Evolutionary conservation across 1,139 yeast species (phyloP).

Genomic region (Martiniozyma asiatica): DNA sequence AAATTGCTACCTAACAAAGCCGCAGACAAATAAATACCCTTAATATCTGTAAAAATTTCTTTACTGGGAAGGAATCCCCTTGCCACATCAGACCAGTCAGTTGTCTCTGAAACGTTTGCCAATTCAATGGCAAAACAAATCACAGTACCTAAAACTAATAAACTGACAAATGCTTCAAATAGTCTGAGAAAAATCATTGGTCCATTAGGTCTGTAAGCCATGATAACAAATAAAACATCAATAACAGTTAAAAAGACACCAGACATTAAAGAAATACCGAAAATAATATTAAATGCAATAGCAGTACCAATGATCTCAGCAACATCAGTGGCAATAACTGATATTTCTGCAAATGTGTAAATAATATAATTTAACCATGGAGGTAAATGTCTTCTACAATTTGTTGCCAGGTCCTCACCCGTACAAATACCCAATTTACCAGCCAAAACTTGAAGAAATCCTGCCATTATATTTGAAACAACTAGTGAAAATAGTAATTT

Average conservation of each 20-base stretch:
- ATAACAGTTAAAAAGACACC: conserved; percentile 78
- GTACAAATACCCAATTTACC: conserved; percentile 85
- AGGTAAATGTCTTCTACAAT: conserved; percentile 68
- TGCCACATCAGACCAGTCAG: conserved; percentile 27
- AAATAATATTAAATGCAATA: conserved; percentile 71
- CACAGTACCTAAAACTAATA: conserved; percentile 71
- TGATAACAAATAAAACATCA: conserved; percentile 72
- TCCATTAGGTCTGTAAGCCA: conserved; percentile 85
- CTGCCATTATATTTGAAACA: conserved; percentile 77
- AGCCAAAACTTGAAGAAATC: conserved; percentile 71
- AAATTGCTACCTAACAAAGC: conserved; percentile 96
- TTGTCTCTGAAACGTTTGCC: conserved; percentile 42
- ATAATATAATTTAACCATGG: conserved; percentile 46
- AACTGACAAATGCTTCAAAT: conserved; percentile 72
- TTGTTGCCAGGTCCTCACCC: conserved; percentile 80
- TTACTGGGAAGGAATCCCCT: conserved; percentile 73
- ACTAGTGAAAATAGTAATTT: conserved; percentile 70
- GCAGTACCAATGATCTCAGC: conserved; percentile 96
- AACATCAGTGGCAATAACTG: conserved; percentile 84
- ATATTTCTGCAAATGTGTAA: conserved; percentile 70
- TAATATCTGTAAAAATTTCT: conserved; percentile 52
- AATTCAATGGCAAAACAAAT: conserved; percentile 77
- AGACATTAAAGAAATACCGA: conserved; percentile 59
- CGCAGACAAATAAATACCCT: conserved; percentile 75
- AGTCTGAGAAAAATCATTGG: conserved; percentile 67